phyloP scores from a whole-genome alignment of 2,329 filamentous ascomycete genomes.

The Ascochyta viciae-villosae region DNA sequence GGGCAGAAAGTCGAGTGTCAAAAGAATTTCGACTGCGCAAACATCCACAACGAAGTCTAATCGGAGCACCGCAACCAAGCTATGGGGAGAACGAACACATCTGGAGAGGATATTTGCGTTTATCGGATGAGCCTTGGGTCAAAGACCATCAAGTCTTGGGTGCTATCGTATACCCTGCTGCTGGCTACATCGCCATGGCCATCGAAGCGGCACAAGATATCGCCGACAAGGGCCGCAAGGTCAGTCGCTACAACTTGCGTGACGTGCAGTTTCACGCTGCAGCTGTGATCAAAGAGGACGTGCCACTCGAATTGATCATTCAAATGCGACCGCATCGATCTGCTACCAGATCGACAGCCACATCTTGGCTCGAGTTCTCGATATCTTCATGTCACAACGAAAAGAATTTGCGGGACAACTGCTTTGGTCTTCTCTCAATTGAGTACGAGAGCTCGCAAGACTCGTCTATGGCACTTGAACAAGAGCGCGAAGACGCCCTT shows the following conservation, averaged over 20 bases:
- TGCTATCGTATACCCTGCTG: conserved; percentile 22
- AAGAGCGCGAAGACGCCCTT: too few species aligned
- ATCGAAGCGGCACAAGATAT: not conserved
- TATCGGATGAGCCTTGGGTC: conserved; percentile 19
- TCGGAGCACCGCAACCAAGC: conserved; percentile 21
- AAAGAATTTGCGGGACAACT: too few species aligned
- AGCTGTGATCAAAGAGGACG: too few species aligned
- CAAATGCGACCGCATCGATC: too few species aligned
- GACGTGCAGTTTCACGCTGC: not conserved
- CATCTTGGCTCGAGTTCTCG: too few species aligned
- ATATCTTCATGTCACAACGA: too few species aligned
- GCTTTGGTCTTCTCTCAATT: too few species aligned
- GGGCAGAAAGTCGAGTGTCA: conserved; percentile 30
- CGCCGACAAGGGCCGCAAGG: too few species aligned
- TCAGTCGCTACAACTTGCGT: not conserved
- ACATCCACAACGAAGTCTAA: conserved; percentile 20
- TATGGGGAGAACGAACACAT: conserved; percentile 25
- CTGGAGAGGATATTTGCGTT: conserved; percentile 28
- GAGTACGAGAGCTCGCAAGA: too few species aligned
- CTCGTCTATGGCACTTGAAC: too few species aligned
- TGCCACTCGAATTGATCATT: too few species aligned
- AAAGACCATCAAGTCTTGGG: conserved; percentile 12
- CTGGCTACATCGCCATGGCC: not conserved
- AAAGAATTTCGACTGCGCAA: conserved; percentile 25
- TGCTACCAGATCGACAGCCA: too few species aligned